Percentiles rank a stretch among this genome's conserved stretches.
phyloP scores from a whole-genome alignment of 164 flowering plant species.

The Magnolia sinica region DNA sequence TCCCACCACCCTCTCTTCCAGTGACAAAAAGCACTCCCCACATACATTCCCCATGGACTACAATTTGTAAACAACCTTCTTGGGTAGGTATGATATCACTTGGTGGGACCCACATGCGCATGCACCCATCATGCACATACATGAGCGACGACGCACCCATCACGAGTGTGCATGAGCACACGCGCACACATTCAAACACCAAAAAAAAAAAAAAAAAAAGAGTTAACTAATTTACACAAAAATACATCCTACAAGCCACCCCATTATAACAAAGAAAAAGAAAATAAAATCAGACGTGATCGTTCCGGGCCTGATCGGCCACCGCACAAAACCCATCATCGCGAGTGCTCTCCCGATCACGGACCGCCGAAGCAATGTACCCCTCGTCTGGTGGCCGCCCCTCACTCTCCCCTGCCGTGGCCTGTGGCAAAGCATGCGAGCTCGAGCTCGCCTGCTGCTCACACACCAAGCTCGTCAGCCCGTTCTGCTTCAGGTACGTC shows the following conservation, averaged over 20 bases:
- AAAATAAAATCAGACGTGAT: constrained; percentile 16
- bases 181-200: not conserved
- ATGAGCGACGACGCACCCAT: not conserved
- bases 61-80: not conserved
- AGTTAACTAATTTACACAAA: constrained; percentile 1
- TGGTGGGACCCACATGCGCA: not conserved
- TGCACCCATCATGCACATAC: too few species aligned
- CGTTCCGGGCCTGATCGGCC: constrained; percentile 28
- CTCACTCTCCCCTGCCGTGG: constrained; percentile 37
- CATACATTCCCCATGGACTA: too few species aligned
- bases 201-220: not conserved
- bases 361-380: constrained; percentile 20
- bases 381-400: constrained; percentile 30
- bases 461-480: constrained; percentile 56
- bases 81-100: not conserved
- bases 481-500: constrained; percentile 69
- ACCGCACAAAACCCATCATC: constrained; percentile 30
- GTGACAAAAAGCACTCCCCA: too few species aligned
- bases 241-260: not conserved
- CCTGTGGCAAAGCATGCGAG: constrained; percentile 32
- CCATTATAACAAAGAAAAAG: not conserved
- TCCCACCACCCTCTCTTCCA: too few species aligned
- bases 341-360: constrained; percentile 31
- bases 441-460: constrained; percentile 49
- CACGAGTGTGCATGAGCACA: not conserved